Evolutionary conservation across 2,329 filamentous ascomycete genomes (phyloP).

Genomic region (Monosporascus sp.): DNA sequence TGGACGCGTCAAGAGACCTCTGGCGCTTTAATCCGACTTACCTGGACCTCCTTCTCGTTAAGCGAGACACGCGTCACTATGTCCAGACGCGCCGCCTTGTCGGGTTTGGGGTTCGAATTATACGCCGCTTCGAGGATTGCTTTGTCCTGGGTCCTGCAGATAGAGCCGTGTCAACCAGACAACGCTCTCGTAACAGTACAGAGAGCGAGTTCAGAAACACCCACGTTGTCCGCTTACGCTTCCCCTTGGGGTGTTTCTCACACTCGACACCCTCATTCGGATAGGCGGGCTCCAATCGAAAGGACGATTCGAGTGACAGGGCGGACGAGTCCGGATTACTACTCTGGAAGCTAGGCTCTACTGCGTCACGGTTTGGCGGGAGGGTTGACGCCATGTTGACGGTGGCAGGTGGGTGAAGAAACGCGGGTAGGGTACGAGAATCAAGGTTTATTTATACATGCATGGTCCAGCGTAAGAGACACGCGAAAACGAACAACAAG

Average conservation of each 20-base stretch:
- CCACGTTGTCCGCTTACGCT: slow-evolving; percentile 60
- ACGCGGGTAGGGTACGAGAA: slow-evolving; percentile 21
- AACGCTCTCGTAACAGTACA: slow-evolving; percentile 1
- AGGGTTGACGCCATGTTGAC: slow-evolving; percentile 6
- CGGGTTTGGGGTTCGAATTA: slow-evolving; percentile 78
- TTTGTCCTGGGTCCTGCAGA: slow-evolving; percentile 75
- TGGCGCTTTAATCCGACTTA: slow-evolving; percentile 40
- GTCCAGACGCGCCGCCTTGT: slow-evolving; percentile 78
- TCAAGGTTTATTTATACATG: slow-evolving; percentile 14
- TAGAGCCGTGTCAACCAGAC: slow-evolving; percentile 11
- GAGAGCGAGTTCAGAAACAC: slow-evolving; percentile 23
- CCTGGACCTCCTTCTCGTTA: slow-evolving; percentile 95
- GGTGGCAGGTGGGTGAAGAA: slow-evolving; percentile 18
- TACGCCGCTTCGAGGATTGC: slow-evolving; percentile 83
- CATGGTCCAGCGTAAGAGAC: slow-evolving; percentile 17
- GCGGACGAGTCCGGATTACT: slow-evolving; percentile 24
- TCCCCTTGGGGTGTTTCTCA: slow-evolving; percentile 51
- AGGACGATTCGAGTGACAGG: slow-evolving; percentile 30
- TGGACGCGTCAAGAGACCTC: neutral
- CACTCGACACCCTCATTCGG: slow-evolving; percentile 20
- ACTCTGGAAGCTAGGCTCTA: slow-evolving; percentile 17
- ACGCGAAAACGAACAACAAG: slow-evolving; percentile 12
- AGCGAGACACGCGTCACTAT: slow-evolving; percentile 83
- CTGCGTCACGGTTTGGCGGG: neutral
- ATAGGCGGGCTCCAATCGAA: slow-evolving; percentile 26